Percentiles rank a stretch among this genome's conserved stretches.
Evolutionary conservation across 164 flowering plant species (phyloP).

Genomic region (Sextonia rubra): DNA sequence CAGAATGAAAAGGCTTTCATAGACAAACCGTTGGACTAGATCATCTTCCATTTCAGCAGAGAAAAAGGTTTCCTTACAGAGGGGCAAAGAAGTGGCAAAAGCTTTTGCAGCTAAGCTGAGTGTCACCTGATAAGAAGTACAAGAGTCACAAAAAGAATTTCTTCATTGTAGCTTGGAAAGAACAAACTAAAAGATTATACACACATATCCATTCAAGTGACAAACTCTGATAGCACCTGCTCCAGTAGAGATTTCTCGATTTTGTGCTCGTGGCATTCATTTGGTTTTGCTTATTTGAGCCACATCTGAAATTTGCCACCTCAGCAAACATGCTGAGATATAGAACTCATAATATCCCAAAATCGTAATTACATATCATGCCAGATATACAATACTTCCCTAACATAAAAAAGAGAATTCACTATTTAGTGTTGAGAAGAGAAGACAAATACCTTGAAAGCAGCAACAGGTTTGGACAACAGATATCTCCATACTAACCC

Average conservation of each 20-base stretch:
- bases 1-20: neutral
- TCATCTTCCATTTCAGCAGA: slow-evolving; percentile 71
- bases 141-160: slow-evolving; percentile 1
- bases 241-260: too few relatives aligned
- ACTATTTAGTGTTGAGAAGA: neutral
- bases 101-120: slow-evolving; percentile 94
- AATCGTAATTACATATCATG: neutral
- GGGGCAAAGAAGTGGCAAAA: slow-evolving; percentile 71
- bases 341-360: too few relatives aligned
- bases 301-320: neutral
- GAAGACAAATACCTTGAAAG: slow-evolving; percentile 60
- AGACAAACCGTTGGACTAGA: slow-evolving; percentile 56
- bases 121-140: slow-evolving; percentile 54
- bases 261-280: too few relatives aligned
- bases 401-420: neutral
- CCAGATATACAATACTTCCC: neutral
- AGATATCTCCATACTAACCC: slow-evolving; percentile 85
- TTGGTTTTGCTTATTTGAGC: too few relatives aligned
- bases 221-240: too few relatives aligned
- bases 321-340: neutral
- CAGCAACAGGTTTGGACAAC: slow-evolving; percentile 80
- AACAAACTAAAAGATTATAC: neutral
- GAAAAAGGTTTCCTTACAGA: slow-evolving; percentile 90
- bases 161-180: neutral
- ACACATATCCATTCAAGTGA: too few relatives aligned